Percentiles rank a stretch among this genome's conserved stretches.
These are phyloP conservation scores for Citrullus mucosospermus DNA, from an alignment of 306 rosid species.

Conservation along the genomic window DNA sequence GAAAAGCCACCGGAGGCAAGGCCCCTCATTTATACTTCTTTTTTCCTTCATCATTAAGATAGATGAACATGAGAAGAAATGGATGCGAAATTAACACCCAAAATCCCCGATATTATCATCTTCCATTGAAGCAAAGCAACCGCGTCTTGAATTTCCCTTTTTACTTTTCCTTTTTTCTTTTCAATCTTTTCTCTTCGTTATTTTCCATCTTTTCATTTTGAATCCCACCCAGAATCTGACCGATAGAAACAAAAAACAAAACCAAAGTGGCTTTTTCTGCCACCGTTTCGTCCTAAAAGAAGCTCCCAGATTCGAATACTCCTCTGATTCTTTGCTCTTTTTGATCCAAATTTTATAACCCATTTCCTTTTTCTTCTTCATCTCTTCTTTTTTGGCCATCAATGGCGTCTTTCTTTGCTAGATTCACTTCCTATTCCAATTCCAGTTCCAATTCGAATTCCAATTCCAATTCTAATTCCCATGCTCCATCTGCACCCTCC, in stretches of 20 bases:
- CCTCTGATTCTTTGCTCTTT: not conserved
- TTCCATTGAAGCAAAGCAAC: not conserved
- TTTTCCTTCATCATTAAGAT: not conserved
- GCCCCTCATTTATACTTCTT: too few relatives aligned
- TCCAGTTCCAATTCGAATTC: constrained; percentile 18
- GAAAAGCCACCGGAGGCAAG: not conserved
- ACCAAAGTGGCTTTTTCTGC: not conserved
- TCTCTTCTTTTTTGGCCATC: not conserved
- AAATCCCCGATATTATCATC: not conserved
- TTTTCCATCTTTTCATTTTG: constrained; percentile 61
- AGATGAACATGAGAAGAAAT: not conserved
- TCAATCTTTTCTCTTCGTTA: constrained; percentile 45
- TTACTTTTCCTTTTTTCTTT: constrained; percentile 24
- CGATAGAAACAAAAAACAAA: not conserved
- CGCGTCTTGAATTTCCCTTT: constrained; percentile 6
- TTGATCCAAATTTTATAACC: not conserved
- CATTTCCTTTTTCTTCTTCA: not conserved
- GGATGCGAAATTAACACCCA: not conserved
- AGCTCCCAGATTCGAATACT: not conserved
- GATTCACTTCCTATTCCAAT: constrained; percentile 14
- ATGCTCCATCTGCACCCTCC: constrained; percentile 48
- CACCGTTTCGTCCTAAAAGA: not conserved
- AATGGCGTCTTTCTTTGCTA: constrained; percentile 37
- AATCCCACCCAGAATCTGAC: constrained; percentile 23
- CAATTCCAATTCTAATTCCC: constrained; percentile 14